Evolutionary conservation across 2,329 filamentous ascomycete species (phyloP).

Genomic region (Pseudogymnoascus sp.): DNA sequence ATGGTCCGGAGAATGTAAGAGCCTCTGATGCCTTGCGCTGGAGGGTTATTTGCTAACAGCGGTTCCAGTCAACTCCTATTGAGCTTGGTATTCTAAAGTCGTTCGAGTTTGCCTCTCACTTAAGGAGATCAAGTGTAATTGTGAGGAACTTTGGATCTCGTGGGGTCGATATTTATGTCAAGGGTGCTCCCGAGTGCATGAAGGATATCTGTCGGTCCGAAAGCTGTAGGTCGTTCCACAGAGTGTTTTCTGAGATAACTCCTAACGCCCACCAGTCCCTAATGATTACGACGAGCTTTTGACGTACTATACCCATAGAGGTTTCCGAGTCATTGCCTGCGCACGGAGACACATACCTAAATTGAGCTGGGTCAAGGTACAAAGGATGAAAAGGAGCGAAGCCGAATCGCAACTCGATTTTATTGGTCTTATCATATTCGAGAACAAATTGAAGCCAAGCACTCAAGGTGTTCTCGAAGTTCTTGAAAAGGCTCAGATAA

Average conservation of each 20-base stretch:
- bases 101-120: conserved; percentile 91
- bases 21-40: conserved; percentile 21
- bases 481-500: conserved; percentile 72
- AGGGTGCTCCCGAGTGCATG: conserved; percentile 95
- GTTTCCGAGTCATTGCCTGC: conserved; percentile 93
- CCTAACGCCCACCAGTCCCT: conserved; percentile 48
- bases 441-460: conserved; percentile 92
- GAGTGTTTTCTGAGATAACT: conserved; percentile 8
- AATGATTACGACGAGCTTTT: conserved; percentile 83
- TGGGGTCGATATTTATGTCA: conserved; percentile 84
- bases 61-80: conserved; percentile 42
- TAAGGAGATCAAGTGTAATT: conserved; percentile 86
- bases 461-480: conserved; percentile 77
- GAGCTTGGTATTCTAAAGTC: conserved; percentile 86
- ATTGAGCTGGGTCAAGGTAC: conserved; percentile 86
- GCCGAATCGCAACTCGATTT: conserved; percentile 81
- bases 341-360: conserved; percentile 82
- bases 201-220: conserved; percentile 80
- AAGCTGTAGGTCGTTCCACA: conserved; percentile 48
- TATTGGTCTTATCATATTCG: conserved; percentile 93
- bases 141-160: conserved; percentile 80
- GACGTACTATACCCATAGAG: conserved; percentile 86
- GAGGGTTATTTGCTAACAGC: conserved; percentile 8
- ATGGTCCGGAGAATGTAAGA: conserved; percentile 24
- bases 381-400: conserved; percentile 83